Evolutionary conservation across 2,329 filamentous ascomycete genomes (phyloP).

Genomic region (Scleromitrula shiraiana): DNA sequence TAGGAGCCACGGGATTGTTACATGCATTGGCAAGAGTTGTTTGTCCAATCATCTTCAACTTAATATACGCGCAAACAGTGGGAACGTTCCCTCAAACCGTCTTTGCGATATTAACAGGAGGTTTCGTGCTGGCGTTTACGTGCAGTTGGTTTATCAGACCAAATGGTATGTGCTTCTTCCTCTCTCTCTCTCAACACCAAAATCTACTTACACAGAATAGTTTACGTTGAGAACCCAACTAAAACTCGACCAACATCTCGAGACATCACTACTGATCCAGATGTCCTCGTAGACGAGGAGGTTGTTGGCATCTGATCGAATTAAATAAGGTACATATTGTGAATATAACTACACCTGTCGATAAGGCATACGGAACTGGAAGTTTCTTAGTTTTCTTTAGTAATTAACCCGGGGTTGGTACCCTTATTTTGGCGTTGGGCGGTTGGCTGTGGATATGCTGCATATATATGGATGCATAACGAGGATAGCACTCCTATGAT

Average conservation of each 20-base stretch:
- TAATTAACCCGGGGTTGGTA: no score
- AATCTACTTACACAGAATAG: constrained; percentile 8
- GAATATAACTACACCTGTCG: not conserved
- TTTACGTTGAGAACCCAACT: constrained; percentile 15
- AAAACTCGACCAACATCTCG: not conserved
- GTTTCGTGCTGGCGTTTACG: constrained; percentile 60
- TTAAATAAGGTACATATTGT: not conserved
- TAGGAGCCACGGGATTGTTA: constrained; percentile 79
- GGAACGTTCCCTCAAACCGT: constrained; percentile 70
- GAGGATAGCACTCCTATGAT: no score
- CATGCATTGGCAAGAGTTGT: constrained; percentile 76
- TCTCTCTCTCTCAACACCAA: not conserved
- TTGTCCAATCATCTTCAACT: constrained; percentile 75
- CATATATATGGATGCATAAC: no score
- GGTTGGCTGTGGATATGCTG: no score
- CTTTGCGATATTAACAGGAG: constrained; percentile 62
- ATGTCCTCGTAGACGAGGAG: constrained; percentile 18
- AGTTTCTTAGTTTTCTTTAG: not conserved
- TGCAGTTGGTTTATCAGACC: constrained; percentile 65
- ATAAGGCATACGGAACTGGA: not conserved
- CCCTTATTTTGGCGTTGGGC: no score
- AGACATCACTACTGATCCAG: constrained; percentile 7
- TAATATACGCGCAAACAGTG: constrained; percentile 78
- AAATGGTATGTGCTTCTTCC: constrained; percentile 51
- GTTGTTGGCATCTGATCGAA: constrained; percentile 13